Percentiles rank a stretch among this genome's conserved stretches.
phyloP scores from a whole-genome alignment of 768 basidiomycete genomes.

The Pseudohyphozyma bogoriensis region DNA sequence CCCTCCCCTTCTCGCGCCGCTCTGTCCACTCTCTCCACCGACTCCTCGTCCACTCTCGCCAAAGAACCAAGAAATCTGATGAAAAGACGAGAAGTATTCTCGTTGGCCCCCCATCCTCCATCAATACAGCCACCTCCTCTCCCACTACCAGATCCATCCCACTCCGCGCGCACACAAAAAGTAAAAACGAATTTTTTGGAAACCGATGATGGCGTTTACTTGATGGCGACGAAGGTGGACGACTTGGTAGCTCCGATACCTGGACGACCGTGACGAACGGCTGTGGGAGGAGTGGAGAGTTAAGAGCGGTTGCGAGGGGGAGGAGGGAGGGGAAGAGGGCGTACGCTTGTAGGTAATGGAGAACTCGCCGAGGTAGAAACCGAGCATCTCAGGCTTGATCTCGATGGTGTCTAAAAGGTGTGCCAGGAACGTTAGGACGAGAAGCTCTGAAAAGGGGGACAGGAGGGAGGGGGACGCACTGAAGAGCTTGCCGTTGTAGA shows the following conservation, averaged over 20 bases:
- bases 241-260: slow-evolving; percentile 89
- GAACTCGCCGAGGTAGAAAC: slow-evolving; percentile 93
- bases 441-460: background rate
- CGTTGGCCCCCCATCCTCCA: no score
- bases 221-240: slow-evolving; percentile 53
- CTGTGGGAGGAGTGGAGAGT: slow-evolving; percentile 7
- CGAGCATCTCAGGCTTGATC: slow-evolving; percentile 99
- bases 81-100: no score
- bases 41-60: no score
- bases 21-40: no score
- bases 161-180: no score
- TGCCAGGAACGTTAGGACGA: slow-evolving; percentile 25
- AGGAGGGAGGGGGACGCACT: slow-evolving; percentile 10
- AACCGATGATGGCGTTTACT: background rate
- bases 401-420: slow-evolving; percentile 64
- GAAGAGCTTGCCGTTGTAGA: slow-evolving; percentile 90
- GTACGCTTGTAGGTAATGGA: slow-evolving; percentile 29
- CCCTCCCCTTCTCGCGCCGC: no score
- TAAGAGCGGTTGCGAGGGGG: background rate
- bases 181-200: no score
- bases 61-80: no score
- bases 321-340: background rate
- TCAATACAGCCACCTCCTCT: no score
- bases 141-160: no score
- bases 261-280: slow-evolving; percentile 99